A percentile compares a stretch with the other conserved stretches of the same genome.
Conservation (phyloP, 768 basidiomycete species). For the Epithele typhae region DNA sequence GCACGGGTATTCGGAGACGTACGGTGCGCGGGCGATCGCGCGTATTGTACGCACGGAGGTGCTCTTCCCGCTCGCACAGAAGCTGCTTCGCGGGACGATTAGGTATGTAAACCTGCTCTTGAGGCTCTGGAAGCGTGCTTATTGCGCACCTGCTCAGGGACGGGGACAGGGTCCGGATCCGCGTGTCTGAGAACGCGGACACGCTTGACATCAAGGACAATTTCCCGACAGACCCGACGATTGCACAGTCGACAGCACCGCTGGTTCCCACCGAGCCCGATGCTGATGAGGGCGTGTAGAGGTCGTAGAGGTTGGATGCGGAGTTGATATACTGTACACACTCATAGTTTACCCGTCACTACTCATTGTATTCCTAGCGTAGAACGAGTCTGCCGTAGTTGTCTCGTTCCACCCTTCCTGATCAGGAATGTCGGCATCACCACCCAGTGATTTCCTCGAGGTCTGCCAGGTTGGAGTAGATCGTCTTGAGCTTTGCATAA, state of each 20-base stretch:
- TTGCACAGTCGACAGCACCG: slow-evolving; percentile 11
- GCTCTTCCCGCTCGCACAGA: slow-evolving; percentile 77
- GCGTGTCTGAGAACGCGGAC: slow-evolving; percentile 27
- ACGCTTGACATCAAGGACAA: slow-evolving; percentile 35
- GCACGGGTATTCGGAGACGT: slow-evolving; percentile 78
- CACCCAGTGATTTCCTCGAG: too few species aligned
- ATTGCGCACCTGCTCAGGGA: slow-evolving; percentile 31
- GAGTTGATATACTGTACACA: too few species aligned
- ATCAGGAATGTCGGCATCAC: too few species aligned
- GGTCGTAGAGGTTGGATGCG: not conserved
- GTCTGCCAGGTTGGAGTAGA: too few species aligned
- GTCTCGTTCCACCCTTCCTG: too few species aligned
- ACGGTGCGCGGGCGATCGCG: slow-evolving; percentile 86
- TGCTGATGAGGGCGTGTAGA: not conserved
- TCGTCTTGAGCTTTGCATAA: too few species aligned
- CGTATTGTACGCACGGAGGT: slow-evolving; percentile 82
- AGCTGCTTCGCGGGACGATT: slow-evolving; percentile 75
- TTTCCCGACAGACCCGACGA: slow-evolving; percentile 28
- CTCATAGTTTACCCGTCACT: too few species aligned
- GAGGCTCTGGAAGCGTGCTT: not conserved
- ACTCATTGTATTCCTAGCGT: too few species aligned
- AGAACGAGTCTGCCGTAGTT: too few species aligned
- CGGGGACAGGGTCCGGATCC: slow-evolving; percentile 38
- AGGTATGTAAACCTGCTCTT: slow-evolving; percentile 37
- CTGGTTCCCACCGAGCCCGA: slow-evolving; percentile 6